Evolutionary conservation across 2,329 filamentous ascomycete genomes (phyloP), one percentile per base, ranked within the genome.

Genomic region (Epichloe elymi): DNA sequence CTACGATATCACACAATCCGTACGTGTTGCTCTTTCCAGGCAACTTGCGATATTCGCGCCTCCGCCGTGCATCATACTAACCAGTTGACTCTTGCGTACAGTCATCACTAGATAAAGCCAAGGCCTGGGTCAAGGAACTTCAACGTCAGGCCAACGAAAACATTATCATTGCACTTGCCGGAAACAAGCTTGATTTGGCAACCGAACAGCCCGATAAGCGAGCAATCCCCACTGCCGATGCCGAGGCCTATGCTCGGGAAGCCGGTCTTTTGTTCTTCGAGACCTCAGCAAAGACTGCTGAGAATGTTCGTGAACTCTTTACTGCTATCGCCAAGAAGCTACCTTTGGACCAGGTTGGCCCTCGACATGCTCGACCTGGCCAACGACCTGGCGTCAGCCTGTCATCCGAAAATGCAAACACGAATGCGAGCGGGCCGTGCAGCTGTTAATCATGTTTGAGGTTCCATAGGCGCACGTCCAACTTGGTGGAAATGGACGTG

Each of bases 71-170:
- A 33, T 19, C 19, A 14, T 48, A 14, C 47, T 42, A 19, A 40
- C 46, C 46, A 37, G n/a, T 39, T 23, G 8, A 8, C n/a, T 17
- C 8, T 26, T 20, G 8, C 35, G 3, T 37, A 23, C 54, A 98
- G 93, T 82, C 90, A 58, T 98, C 93, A 46, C 77, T 98, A 64
- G 94, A 98, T 71, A 98, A 98, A 76, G 94, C 94, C 60, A 98
- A 98, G 72, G 86, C 90, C 43, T 98, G 93, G 93, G 91, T 98
- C 53, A 97, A 97, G 74, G 93, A 98, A 68, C 82, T 98, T 51
- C 93, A 98, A 71, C 85, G 93, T 66, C 93, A 98, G 73, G 93
- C 94, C 56, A 98, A 97, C 74, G 93, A 98, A 72, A 97, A 97
- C 72, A 98, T 98, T 69, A 90, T 98, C 70, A 98, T 98, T 64